Percentiles rank a stretch among this genome's conserved stretches.
Evolutionary conservation across 192 early-diverging fungal genomes (phyloP).

Genomic region (Backusella psychrophila): DNA sequence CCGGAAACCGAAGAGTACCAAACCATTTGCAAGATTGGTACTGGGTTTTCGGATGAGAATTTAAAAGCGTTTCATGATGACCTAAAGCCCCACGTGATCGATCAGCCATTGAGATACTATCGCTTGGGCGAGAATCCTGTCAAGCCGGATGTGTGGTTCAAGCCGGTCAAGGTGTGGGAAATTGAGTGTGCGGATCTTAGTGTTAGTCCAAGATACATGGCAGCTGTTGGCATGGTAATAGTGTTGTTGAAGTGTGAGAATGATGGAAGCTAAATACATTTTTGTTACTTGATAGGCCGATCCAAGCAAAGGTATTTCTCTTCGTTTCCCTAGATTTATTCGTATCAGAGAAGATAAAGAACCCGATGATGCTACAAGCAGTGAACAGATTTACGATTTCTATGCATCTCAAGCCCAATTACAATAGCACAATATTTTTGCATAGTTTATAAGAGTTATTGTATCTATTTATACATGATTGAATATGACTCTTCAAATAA

Average conservation of each 20-base stretch:
- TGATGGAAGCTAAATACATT: no score
- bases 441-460: no score
- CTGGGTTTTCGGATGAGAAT: constrained; percentile 92
- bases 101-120: constrained; percentile 80
- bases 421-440: background rate
- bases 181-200: constrained; percentile 96
- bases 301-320: constrained; percentile 84
- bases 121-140: constrained; percentile 67
- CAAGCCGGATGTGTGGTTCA: constrained; percentile 97
- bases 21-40: constrained; percentile 98
- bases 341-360: constrained; percentile 94
- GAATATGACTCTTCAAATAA: no score
- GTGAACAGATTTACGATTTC: constrained; percentile 55
- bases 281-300: constrained; percentile 51
- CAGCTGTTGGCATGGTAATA: constrained; percentile 74
- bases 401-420: constrained; percentile 13
- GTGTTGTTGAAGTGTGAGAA: no score
- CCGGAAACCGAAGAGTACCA: constrained; percentile 94
- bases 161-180: constrained; percentile 91
- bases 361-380: constrained; percentile 89
- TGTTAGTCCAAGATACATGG: constrained; percentile 92
- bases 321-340: constrained; percentile 97
- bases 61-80: constrained; percentile 69
- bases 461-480: no score
- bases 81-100: constrained; percentile 75